Evolutionary conservation across 2,329 filamentous ascomycete genomes (phyloP), one percentile per base, ranked within the genome.

Genomic region (Rutstroemia sp.): DNA sequence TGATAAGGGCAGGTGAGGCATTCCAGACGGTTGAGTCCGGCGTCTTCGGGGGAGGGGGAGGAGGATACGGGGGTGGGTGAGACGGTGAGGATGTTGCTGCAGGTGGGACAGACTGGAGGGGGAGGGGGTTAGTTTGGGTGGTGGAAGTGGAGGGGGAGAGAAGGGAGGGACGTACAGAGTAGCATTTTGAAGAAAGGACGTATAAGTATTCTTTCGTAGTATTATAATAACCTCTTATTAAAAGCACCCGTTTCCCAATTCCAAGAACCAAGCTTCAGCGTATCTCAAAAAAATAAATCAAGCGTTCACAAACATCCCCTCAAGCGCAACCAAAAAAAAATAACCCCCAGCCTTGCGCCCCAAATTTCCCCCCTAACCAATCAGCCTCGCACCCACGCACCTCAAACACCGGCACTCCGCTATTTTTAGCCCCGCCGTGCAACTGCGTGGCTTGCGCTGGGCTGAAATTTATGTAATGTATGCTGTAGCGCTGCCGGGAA

Each of bases 1-100:
- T 95, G 86, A 76, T 95, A 99, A 4, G 94, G 92, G 66, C 94
- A 99, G 57, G 91, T 95, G 57, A 90, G 88, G 76, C 94, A 99
- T 73, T 95, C 90, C 73, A 97, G 90, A 57, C 91, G 87, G 76
- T 96, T 96, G 66, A 58, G 53, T 5, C 56, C 47, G 27, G 54
- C 56, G 66, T 66, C 51, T 62, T 64, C 57, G 66, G 50, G 56
- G 40, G 60, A 48, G 39, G 62, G 60, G 6, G 55, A 59, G 57
- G 25, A 54, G 25, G 52, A 54, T 4, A 40, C 30, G 2, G 52
- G 52, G 0, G 52, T 55, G 0, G 50, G 55, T 27, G 83, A 84
- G 66, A 92, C 85, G 67, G 87, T 89, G 68, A 94, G 83, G 72
- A 90, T 84, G 76, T 92, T 94, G 72, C 84, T 84, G 78, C 89